Base-by-base conservation (phyloP, 805 yeast genomes). In the Cephaloascus albidus region DNA sequence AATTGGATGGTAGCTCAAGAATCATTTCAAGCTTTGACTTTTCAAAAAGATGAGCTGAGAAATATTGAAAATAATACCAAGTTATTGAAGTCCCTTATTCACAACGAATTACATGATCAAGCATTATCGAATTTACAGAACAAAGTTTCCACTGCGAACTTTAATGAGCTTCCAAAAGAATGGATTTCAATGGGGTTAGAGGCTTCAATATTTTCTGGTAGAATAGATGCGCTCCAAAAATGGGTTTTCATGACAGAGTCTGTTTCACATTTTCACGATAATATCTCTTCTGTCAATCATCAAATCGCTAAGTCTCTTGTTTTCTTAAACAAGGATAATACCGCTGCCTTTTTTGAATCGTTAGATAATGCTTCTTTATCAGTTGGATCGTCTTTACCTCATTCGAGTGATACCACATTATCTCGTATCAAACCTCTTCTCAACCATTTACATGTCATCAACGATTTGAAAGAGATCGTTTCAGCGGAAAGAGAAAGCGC, bases 1-100 rank as follows among this genome's bases (percentile, higher is more conserved):
- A 82, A 82, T 49, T 88, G 96, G 95, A 70, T 78, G 33, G 72
- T 86, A 49, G 95, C 96, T 0, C 84, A 86, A 45, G 88, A 85
- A 44, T 86, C 96, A 30, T 81, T 86, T 48, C 80, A 79, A 36
- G 85, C 81, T 0, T 58, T 83, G 35, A 76, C 85, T 2, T 66
- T 64, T 10, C 14, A 46, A 19, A 45, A 57, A 36, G 39, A 54
- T 12, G 55, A 49, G 14, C 52, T 50, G 18, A 36, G 48, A 17
- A 65, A 70, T 6, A 45, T 54, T 3, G 48, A 49, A n/a, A 69
- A 65, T 41, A 60, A 63, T 16, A 68, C 82, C 0, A 78, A 81
- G 33, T 61, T 83, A 44, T 53, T 90, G 38, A 76, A 76, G 41
- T 85, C 95, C 1, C 63, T 88, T 44, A 78, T 77, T 43, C 82